A percentile compares a stretch with the other conserved stretches of the same genome.
Conservation (phyloP, 768 basidiomycete genomes). For the Exidia glandulosa region DNA sequence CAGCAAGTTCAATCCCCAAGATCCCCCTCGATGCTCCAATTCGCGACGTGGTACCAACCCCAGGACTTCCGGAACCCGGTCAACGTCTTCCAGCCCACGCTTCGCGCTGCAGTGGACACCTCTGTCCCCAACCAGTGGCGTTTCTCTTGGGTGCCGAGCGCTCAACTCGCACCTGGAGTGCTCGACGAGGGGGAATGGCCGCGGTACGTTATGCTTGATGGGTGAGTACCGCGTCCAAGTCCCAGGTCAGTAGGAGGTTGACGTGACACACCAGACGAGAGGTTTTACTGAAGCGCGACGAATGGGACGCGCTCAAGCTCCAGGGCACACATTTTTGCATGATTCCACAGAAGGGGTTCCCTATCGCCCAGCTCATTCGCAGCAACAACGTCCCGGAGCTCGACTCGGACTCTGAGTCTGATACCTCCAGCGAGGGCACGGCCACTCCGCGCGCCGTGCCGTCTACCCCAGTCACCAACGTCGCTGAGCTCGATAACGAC, state of each 20-base stretch:
- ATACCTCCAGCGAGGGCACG: background rate
- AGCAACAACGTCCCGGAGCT: background rate
- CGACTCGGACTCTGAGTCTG: background rate
- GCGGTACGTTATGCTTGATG: background rate
- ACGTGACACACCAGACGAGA: background rate
- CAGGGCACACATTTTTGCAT: background rate
- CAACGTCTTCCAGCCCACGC: background rate
- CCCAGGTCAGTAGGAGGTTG: background rate
- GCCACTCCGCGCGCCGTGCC: background rate
- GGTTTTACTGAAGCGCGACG: background rate
- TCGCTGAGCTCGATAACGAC: background rate
- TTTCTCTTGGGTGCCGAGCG: background rate
- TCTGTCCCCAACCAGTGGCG: background rate
- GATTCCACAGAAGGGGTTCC: background rate
- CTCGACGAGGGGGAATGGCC: background rate
- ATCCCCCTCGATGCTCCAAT: background rate
- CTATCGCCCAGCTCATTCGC: background rate
- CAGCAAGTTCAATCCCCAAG: too few relatives aligned
- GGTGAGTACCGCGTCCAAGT: background rate
- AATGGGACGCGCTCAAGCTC: background rate
- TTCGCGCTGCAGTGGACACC: background rate
- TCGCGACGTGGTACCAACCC: background rate
- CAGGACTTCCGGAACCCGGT: background rate
- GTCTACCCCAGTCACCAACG: background rate
- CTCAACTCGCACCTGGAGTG: background rate